Base-by-base conservation (phyloP, 2,329 filamentous ascomycete genomes). In the Alternaria arbusti region DNA sequence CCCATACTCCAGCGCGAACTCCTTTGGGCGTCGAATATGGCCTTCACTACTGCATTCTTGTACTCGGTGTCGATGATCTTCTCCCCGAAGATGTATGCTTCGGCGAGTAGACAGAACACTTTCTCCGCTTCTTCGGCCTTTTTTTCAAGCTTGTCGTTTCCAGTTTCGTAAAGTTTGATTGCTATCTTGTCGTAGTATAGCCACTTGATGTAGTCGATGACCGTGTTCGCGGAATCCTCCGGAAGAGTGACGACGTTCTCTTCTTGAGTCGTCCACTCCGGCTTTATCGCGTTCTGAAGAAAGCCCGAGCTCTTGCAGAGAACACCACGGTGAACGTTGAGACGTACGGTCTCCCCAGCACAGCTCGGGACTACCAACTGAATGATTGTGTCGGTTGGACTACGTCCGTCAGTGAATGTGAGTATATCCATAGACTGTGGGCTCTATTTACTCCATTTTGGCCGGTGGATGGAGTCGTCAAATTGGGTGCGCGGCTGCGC, bases 21-120 rank as follows among this genome's bases (percentile, higher is more conserved):
- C 11, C 6, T 6, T 44, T 4, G 11, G 3, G 51, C n/a, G 4
- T 4, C 5, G 17, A 13, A 2, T 0, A 55, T 10, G 0, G n/a
- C 6, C 23, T 26, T 11, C 1, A 45, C 0, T 2, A 55, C 4
- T 2, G 11, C 36, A 2, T 55, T 23, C 3, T 55, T 55, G 7
- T 44, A 45, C 23, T 1, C 5, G 0, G 7, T 0, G 7, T 43
- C 52, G 2, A 45, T 8, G 0, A 43, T 26, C n/a, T 20, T 45
- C 0, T 45, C 32, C 2, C n/a, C 52, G 1, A 55, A 55, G 4
- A 45, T 11, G 8, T 55, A 55, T 22, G 52, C 6, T 25, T 26
- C 2, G 25, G 32, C 20, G 17, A 54, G 32, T 28, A 2, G 8
- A 17, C 40, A 11, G 20, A 43, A 54, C 3, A 43, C 20, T 1